These are phyloP conservation scores for Ensete glaucum DNA, from an alignment of 176 grass and related monocot species.

Conservation along the genomic window DNA sequence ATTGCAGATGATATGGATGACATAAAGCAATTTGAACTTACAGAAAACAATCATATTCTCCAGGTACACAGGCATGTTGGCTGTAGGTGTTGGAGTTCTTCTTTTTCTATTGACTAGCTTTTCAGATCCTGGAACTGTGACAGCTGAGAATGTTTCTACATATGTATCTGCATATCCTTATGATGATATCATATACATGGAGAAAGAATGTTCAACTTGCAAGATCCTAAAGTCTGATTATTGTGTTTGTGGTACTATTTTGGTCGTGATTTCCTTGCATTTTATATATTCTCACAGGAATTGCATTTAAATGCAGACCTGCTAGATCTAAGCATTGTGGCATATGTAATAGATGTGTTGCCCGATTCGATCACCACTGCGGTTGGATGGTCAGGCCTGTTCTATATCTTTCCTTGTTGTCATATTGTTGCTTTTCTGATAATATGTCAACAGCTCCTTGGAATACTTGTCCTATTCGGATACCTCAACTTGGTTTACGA, in stretches of 20 bases:
- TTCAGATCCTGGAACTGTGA: slow-evolving; percentile 93
- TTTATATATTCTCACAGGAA: slow-evolving; percentile 18
- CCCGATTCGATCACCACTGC: slow-evolving; percentile 97
- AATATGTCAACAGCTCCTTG: background rate
- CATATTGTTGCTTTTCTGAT: slow-evolving; percentile 17
- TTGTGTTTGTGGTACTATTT: slow-evolving; percentile 1
- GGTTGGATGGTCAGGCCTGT: slow-evolving; percentile 77
- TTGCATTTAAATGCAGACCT: slow-evolving; percentile 49
- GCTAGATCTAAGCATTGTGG: slow-evolving; percentile 96
- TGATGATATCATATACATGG: slow-evolving; percentile 68
- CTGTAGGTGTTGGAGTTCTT: slow-evolving; percentile 59
- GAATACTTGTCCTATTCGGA: slow-evolving; percentile 2
- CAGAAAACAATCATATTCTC: slow-evolving; percentile 17
- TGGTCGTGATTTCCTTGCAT: background rate
- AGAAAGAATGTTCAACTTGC: slow-evolving; percentile 97
- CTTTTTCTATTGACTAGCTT: slow-evolving; percentile 94
- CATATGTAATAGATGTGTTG: slow-evolving; percentile 95
- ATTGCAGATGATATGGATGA: slow-evolving; percentile 5
- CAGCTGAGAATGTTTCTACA: slow-evolving; percentile 65
- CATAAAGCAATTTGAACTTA: slow-evolving; percentile 13
- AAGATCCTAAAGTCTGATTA: slow-evolving; percentile 62
- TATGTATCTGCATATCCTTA: slow-evolving; percentile 87
- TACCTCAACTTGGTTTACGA: background rate
- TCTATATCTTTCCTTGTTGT: slow-evolving; percentile 3
- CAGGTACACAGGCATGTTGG: slow-evolving; percentile 59